Conservation (phyloP, 2,329 filamentous ascomycete genomes). For the Thielaviopsis musarum region DNA sequence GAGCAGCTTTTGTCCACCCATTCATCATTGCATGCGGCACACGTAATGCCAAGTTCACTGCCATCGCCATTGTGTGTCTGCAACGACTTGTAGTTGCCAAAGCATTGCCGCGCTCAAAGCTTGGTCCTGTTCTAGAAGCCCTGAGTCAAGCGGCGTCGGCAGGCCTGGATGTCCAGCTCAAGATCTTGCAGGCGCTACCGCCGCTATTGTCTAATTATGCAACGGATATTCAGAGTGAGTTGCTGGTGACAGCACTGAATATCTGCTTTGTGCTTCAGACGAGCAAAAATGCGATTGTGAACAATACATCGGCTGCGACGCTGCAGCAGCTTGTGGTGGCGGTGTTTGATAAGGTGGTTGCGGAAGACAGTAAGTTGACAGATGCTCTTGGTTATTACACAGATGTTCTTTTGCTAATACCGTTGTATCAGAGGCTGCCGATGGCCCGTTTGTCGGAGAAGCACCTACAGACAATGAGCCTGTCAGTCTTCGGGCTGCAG, state of each 20-base stretch:
- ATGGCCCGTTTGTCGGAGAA: slow-evolving; percentile 45
- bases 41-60: slow-evolving; percentile 77
- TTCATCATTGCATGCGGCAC: slow-evolving; percentile 88
- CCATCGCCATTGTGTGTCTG: slow-evolving; percentile 73
- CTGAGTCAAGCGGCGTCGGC: slow-evolving; percentile 72
- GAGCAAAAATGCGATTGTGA: slow-evolving; percentile 84
- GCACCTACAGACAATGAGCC: slow-evolving; percentile 48
- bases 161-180: slow-evolving; percentile 78
- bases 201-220: slow-evolving; percentile 84
- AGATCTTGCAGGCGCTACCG: slow-evolving; percentile 83
- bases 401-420: neutral
- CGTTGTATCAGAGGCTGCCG: slow-evolving; percentile 22
- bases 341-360: slow-evolving; percentile 79
- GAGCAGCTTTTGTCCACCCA: slow-evolving; percentile 72
- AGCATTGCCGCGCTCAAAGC: slow-evolving; percentile 59
- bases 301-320: slow-evolving; percentile 91
- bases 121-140: slow-evolving; percentile 77
- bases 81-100: slow-evolving; percentile 73
- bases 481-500: slow-evolving; percentile 54
- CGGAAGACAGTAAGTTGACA: slow-evolving; percentile 53
- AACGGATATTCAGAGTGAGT: slow-evolving; percentile 58
- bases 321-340: slow-evolving; percentile 84
- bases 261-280: slow-evolving; percentile 84
- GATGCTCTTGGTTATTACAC: neutral
- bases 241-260: slow-evolving; percentile 68